Evolutionary conservation across 2,329 filamentous ascomycete species (phyloP).

Genomic region (Alternaria gansuensis): DNA sequence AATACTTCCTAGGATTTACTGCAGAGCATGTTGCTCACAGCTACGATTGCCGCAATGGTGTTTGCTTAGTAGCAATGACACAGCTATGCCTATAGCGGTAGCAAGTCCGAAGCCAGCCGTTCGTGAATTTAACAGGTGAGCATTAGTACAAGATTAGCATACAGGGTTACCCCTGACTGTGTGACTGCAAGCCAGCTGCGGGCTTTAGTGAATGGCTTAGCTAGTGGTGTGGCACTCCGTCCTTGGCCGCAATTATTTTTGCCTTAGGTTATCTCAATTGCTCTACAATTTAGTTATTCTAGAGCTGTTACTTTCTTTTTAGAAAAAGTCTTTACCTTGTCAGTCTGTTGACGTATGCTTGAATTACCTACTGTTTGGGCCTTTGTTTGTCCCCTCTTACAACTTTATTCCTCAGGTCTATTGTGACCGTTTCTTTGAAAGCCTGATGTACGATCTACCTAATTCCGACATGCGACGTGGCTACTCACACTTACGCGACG

Average conservation of each 20-base stretch:
- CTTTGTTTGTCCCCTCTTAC: neutral
- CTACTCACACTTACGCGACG: neutral
- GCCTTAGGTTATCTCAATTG: neutral
- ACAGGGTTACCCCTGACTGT: neutral
- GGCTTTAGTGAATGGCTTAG: neutral
- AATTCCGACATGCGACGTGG: neutral
- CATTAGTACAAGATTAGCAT: neutral
- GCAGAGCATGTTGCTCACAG: too few species aligned
- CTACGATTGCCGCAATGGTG: neutral
- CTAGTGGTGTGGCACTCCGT: neutral
- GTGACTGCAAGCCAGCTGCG: neutral
- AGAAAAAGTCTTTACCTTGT: neutral
- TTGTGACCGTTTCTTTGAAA: neutral
- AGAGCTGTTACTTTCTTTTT: neutral
- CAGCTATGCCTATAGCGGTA: neutral
- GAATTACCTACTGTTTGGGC: neutral
- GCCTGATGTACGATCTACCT: neutral
- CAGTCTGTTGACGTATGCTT: neutral
- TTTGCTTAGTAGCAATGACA: conserved; percentile 1
- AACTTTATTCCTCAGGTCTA: neutral
- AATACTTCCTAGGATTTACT: too few species aligned
- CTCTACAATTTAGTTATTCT: neutral
- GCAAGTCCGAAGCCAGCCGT: neutral
- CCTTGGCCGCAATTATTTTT: neutral
- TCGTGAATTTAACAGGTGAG: neutral